phyloP scores from a whole-genome alignment of 495 filamentous ascomycete genomes.

The Neurospora discreta region DNA sequence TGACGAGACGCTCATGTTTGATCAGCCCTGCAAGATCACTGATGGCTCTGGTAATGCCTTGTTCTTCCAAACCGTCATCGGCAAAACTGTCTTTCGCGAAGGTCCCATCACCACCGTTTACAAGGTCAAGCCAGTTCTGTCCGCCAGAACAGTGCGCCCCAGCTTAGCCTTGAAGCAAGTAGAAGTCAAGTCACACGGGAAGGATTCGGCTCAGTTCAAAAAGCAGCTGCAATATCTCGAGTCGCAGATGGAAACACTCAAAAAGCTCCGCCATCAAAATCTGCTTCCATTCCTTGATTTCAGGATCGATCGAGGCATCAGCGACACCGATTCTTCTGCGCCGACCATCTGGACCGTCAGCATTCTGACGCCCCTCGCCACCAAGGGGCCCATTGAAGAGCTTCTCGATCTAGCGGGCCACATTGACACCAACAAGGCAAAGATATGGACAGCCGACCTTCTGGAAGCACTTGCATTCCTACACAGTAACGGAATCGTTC shows the following conservation, averaged over 20 bases:
- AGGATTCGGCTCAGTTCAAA: conserved; percentile 48
- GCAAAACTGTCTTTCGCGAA: conserved; percentile 45
- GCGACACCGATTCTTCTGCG: conserved; percentile 24
- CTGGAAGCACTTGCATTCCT: conserved; percentile 81
- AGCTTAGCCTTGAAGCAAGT: conserved; percentile 62
- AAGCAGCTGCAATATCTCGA: conserved; percentile 57
- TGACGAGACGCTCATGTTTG: conserved; percentile 47
- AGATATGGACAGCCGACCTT: conserved; percentile 81
- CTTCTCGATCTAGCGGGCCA: conserved; percentile 65
- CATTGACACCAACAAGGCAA: conserved; percentile 59
- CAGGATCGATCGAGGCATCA: conserved; percentile 49
- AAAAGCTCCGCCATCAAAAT: conserved; percentile 64
- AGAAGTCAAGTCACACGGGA: conserved; percentile 43
- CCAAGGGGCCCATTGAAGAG: conserved; percentile 73
- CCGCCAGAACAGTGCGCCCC: conserved; percentile 39
- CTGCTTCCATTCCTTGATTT: conserved; percentile 70
- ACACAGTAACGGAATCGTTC: conserved; percentile 70
- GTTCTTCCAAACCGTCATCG: conserved; percentile 53
- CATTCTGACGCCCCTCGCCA: conserved; percentile 64
- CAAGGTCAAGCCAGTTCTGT: conserved; percentile 53
- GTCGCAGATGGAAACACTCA: conserved; percentile 57
- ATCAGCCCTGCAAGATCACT: conserved; percentile 51
- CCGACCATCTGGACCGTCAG: conserved; percentile 60
- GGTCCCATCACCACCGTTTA: conserved; percentile 50
- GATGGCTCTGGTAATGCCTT: conserved; percentile 45